Conservation (phyloP, 2,329 filamentous ascomycete species). For the Clonostachys byssicola region DNA sequence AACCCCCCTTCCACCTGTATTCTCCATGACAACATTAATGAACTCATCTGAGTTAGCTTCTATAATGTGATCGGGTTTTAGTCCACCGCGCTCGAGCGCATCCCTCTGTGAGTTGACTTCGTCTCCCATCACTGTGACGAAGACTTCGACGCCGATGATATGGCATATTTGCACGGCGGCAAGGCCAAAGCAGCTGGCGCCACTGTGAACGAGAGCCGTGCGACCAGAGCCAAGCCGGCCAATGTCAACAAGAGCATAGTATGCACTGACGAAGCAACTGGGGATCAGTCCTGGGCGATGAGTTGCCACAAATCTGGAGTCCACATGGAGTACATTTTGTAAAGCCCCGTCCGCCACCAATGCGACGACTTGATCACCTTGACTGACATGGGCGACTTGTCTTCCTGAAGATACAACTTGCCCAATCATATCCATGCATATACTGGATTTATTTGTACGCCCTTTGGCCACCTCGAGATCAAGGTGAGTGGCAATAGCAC, state of each 20-base stretch:
- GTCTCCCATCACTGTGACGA: slow-evolving; percentile 29
- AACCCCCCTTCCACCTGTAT: slow-evolving; percentile 25
- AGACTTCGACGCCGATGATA: slow-evolving; percentile 30
- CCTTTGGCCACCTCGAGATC: slow-evolving; percentile 31
- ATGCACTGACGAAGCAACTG: slow-evolving; percentile 32
- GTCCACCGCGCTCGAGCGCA: slow-evolving; percentile 23
- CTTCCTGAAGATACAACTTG: slow-evolving; percentile 25
- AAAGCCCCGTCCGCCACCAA: slow-evolving; percentile 27
- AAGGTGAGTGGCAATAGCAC: slow-evolving; percentile 23
- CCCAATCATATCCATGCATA: slow-evolving; percentile 38
- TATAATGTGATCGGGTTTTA: slow-evolving; percentile 31
- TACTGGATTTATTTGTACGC: slow-evolving; percentile 14
- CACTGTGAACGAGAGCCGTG: slow-evolving; percentile 37
- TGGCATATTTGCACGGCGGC: slow-evolving; percentile 35
- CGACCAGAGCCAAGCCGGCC: slow-evolving; percentile 17
- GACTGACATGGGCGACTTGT: slow-evolving; percentile 18
- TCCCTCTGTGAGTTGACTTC: slow-evolving; percentile 24
- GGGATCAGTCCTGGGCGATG: slow-evolving; percentile 19
- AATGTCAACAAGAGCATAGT: slow-evolving; percentile 31
- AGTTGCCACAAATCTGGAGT: slow-evolving; percentile 26
- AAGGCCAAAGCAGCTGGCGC: slow-evolving; percentile 35
- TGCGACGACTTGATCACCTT: slow-evolving; percentile 36
- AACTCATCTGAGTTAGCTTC: slow-evolving; percentile 25
- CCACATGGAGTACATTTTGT: slow-evolving; percentile 22
- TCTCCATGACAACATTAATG: slow-evolving; percentile 18